Evolutionary conservation across 306 rosid species (phyloP), one percentile per base, ranked within the genome.

Genomic region (Ammopiptanthus mongolicus): DNA sequence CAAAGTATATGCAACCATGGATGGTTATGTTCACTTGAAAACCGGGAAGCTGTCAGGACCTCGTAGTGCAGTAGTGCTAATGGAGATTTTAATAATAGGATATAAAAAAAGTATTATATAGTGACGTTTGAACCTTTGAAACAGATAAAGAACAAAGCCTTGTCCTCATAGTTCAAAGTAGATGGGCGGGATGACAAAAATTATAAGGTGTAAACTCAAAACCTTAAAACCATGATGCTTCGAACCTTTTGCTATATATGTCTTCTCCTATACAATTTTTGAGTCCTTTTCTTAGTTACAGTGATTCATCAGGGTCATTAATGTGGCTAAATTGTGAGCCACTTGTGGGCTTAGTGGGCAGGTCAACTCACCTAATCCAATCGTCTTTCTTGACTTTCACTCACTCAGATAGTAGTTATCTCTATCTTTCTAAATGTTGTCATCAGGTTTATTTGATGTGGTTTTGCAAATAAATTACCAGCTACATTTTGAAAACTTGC

Each of bases 301-400:
- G 63, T 41, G 28, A 57, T 37, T 39, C 48, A 82, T 47, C 66
- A 61, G 13, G 60, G n/a, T 61, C 51, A 61, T 14, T 15, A 33
- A 60, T 60, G 74, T 48, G 74, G 59, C 36, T 59, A 42, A 15
- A 31, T 41, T 34, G 52, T 68, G 67, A 48, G 59, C 18, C 48
- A 42, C 21, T 65, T 48, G 60, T 13, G 41, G 47, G 37, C 0
- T 71, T 75, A 71, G 56, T 61, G 78, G 73, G 34, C 55, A 63
- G 51, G 82, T 75, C 66, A 75, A 71, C 53, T 62, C 83, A 83
- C 87, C 86, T 75, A 86, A 81, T 78, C 53, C 71, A 1, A 34
- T 60, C 39, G 31, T 59, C 78, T 81, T 75, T 78, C 52, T 78
- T 83, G 82, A 81, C 84, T 75, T 75, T 71, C 60, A 44, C 41